These are phyloP conservation scores for Penicillium sp. DNA, from an alignment of 2,329 filamentous ascomycete species.

Conservation along the genomic window DNA sequence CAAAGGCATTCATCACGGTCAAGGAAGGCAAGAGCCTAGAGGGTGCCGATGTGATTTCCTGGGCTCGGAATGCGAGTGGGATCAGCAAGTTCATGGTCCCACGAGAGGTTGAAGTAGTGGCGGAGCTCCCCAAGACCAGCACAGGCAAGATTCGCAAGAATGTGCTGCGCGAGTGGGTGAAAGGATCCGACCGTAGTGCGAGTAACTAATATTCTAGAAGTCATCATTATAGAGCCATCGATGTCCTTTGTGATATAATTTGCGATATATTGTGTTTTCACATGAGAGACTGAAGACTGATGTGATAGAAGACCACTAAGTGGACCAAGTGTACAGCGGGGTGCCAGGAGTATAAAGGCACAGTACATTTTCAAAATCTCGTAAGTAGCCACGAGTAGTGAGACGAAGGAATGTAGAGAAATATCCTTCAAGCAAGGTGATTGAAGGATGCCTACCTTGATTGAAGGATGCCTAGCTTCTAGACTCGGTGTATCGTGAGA, in stretches of 20 bases:
- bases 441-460: too few species aligned
- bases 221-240: neutral
- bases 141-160: constrained; percentile 98
- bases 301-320: neutral
- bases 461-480: too few species aligned
- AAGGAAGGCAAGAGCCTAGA: constrained; percentile 65
- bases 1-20: constrained; percentile 88
- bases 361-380: too few species aligned
- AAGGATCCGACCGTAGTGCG: constrained; percentile 47
- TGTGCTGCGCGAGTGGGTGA: constrained; percentile 83
- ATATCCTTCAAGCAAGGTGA: too few species aligned
- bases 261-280: neutral
- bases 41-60: constrained; percentile 74
- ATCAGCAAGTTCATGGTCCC: constrained; percentile 92
- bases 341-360: too few species aligned
- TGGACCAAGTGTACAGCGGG: neutral
- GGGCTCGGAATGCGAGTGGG: constrained; percentile 77
- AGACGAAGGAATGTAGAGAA: too few species aligned
- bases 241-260: neutral
- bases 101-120: constrained; percentile 73
- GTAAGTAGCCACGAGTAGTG: too few species aligned
- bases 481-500: neutral
- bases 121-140: constrained; percentile 91
- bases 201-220: constrained; percentile 1
- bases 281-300: neutral